Evolutionary conservation across 345 rosid genomes (phyloP), one percentile per base, ranked within the genome.

Genomic region (Raphanus sativus): DNA sequence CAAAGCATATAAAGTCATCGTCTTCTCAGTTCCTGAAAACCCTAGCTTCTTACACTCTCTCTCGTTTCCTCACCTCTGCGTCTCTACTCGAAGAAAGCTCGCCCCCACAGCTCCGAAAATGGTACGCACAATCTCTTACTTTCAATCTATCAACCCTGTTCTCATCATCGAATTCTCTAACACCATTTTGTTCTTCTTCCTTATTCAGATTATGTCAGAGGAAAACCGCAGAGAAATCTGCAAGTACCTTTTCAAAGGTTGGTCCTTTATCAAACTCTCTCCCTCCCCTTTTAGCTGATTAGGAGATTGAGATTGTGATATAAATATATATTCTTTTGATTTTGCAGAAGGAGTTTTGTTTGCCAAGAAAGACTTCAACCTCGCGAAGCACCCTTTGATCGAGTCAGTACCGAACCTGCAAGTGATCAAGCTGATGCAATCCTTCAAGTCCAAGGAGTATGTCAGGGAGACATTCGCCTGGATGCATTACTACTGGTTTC

Each of bases 191-290:
- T 60, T 38, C 21, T 54, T 60, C 30, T 9, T 65, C n/a, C 5
- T 30, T 71, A 3, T 75, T 6, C 59, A 81, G 84, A 81, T 81
- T 5, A 50, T 50, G 55, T 50, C 55, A 50, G 55, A 50, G 55
- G 55, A 50, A 5, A 50, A 50, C 55, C 55, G 55, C 55, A 50
- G 55, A 50, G 55, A 50, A 50, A 50, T 50, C 55, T 50, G 55
- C 55, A 50, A 50, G 8, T 50, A 50, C 21, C 55, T 50, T 34
- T 0, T 50, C 6, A 54, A 24, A 21, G 59, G 5, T 58, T 6
- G 48, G 30, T 1, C 4, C 55, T 48, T 48, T 4, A 42, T 11
- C 5, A 38, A 38, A 3, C 50, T 42, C 50, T 12, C 50, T 38
- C 12, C 45, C 0, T 42, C 50, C 15, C 26, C 26, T 65, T 13